Base-by-base conservation (phyloP, 2,329 filamentous ascomycete species). In the Botrytis paeoniae region DNA sequence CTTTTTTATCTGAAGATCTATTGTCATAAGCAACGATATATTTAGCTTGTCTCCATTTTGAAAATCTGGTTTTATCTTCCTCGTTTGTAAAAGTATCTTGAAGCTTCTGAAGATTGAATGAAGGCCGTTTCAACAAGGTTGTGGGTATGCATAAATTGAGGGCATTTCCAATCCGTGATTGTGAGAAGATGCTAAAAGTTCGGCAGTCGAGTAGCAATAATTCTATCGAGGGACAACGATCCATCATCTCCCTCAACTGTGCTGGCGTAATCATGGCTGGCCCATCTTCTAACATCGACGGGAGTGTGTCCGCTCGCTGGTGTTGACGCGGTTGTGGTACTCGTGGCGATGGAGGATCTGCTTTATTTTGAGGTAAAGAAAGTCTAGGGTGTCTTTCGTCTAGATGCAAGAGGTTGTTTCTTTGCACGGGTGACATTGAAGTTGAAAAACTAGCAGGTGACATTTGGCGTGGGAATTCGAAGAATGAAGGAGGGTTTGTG, bases 81-180 rank as follows among this genome's bases (percentile, higher is more conserved):
- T 91, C 88, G 22, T 87, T 88, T 74, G 93, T 92, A 80, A 99
- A 97, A 0, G 94, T 98, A 75, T 95, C 92, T 76, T 93, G 89
- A 45, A 99, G 85, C 80, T 97, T 98, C 75, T 94, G 87, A 20
- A 97, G 88, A 77, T 95, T 95, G 82, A 97, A 98, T 0, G 94
- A 97, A 0, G 93, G 91, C 68, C 96, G 88, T 82, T 98, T 98
- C 29, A 99, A 84, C 22, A 99, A 84, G 0, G 95, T 98, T 0
- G 96, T 98, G 0, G 96, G 96, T 74, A 98, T 97, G 80, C 96
- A 98, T 8, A 99, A 85, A 80, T 97, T 98, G 45, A 99, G 83
- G 0, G 95, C 93, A n/a, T 91, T 91, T 68, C 86, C 84, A 71
- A 98, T 92, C 43, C 93, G 89, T 35, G 92, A 91, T 63, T 89